These are phyloP conservation scores for Triglochin maritima DNA, from an alignment of 106 monocot genomes.

Conservation along the genomic window DNA sequence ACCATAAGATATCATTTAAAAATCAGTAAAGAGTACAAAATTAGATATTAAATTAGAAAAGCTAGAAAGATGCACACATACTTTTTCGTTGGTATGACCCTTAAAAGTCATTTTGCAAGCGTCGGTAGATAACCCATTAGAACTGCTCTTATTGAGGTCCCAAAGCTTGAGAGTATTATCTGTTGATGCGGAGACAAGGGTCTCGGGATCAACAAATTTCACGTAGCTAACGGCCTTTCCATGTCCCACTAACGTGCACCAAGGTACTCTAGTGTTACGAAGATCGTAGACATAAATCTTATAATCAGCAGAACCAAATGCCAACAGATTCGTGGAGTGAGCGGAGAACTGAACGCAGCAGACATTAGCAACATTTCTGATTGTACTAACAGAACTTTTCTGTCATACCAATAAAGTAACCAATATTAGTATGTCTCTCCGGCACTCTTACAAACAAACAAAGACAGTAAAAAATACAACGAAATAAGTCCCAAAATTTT, in stretches of 20 bases:
- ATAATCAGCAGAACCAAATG: constrained; percentile 91
- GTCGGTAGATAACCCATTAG: constrained; percentile 36
- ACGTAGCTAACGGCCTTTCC: constrained; percentile 92
- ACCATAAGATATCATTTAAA: background rate
- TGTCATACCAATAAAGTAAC: constrained; percentile 12
- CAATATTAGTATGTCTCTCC: background rate
- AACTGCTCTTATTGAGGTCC: constrained; percentile 67
- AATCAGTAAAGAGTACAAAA: background rate
- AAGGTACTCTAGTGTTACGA: constrained; percentile 67
- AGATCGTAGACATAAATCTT: constrained; percentile 87
- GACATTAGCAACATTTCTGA: constrained; percentile 71
- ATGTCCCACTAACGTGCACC: constrained; percentile 82
- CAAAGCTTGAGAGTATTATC: constrained; percentile 90
- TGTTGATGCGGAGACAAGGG: constrained; percentile 82
- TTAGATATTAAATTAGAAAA: background rate
- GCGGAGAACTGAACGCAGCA: constrained; percentile 91
- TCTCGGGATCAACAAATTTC: constrained; percentile 70
- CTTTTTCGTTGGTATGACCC: constrained; percentile 94
- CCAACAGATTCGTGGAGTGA: constrained; percentile 71
- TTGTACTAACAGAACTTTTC: constrained; percentile 58
- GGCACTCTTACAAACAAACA: background rate
- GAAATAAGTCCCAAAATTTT: too few relatives aligned
- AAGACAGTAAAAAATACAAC: too few relatives aligned
- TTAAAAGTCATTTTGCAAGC: constrained; percentile 70
- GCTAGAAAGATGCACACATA: constrained; percentile 10